Percentiles rank a stretch among this genome's conserved stretches.
Conservation (phyloP, 495 filamentous ascomycete species). For the Neurospora pannonica region DNA sequence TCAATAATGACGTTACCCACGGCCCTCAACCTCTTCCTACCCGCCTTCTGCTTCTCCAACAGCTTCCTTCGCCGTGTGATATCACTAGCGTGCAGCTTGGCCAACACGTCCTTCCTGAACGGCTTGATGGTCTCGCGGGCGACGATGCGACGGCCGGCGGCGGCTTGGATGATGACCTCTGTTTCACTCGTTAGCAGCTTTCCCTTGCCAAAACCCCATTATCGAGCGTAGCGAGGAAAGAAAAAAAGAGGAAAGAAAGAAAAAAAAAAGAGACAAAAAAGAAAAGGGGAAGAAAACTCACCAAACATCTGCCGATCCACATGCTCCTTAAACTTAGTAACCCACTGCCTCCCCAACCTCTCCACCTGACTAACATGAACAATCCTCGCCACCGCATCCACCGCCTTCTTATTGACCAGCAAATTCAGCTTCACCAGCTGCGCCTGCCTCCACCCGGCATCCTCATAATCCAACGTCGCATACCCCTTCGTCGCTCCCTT, state of each 20-base stretch:
- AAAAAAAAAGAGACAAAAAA: not conserved
- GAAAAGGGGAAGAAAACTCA: conserved; percentile 4
- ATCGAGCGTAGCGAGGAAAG: not conserved
- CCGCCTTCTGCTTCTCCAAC: conserved; percentile 95
- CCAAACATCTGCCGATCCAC: conserved; percentile 88
- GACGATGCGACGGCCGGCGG: conserved; percentile 71
- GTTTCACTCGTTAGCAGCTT: not conserved
- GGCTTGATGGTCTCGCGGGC: conserved; percentile 94
- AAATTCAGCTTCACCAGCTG: conserved; percentile 84
- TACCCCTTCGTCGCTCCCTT: conserved; percentile 72
- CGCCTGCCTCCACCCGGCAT: conserved; percentile 74
- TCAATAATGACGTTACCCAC: conserved; percentile 83
- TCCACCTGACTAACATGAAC: conserved; percentile 73
- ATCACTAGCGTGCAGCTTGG: conserved; percentile 90
- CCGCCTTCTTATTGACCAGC: conserved; percentile 81
- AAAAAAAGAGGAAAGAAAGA: not conserved
- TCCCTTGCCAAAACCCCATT: not conserved
- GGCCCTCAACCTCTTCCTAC: conserved; percentile 70
- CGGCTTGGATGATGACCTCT: conserved; percentile 91
- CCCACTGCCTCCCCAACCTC: conserved; percentile 73
- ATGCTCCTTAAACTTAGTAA: conserved; percentile 93
- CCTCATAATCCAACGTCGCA: conserved; percentile 88
- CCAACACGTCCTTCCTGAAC: conserved; percentile 87
- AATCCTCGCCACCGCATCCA: conserved; percentile 88
- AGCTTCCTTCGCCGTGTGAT: conserved; percentile 73